Percentiles rank a stretch among this genome's conserved stretches.
Conservation (phyloP, 805 yeast genomes). For the Wickerhamiella allomyrinae region DNA sequence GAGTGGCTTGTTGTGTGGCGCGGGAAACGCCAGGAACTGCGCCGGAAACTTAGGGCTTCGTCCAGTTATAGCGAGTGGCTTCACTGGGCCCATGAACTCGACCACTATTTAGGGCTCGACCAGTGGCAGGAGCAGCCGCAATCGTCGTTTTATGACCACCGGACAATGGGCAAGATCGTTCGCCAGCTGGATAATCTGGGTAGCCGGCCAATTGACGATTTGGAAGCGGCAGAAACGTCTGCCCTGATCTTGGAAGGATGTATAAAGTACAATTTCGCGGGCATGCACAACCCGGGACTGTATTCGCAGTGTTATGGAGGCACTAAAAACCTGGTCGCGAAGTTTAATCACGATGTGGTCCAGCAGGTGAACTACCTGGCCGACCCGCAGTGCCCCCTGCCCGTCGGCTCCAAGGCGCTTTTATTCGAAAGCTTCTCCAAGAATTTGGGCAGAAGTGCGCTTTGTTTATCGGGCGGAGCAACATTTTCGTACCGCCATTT, state of each 20-base stretch:
- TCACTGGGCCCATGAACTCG: conserved; percentile 41
- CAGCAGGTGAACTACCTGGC: conserved; percentile 33
- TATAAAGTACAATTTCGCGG: conserved; percentile 60
- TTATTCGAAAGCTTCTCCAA: conserved; percentile 45
- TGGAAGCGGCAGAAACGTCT: conserved; percentile 29
- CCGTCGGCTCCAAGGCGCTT: conserved; percentile 30
- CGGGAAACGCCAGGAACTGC: conserved; percentile 38
- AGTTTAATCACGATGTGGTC: conserved; percentile 40
- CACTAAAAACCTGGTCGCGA: conserved; percentile 45
- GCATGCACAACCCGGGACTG: conserved; percentile 55
- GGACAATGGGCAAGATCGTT: conserved; percentile 38
- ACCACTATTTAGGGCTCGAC: conserved; percentile 42
- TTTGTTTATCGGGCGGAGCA: conserved; percentile 69
- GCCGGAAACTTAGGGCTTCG: conserved; percentile 37
- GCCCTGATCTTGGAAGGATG: conserved; percentile 49
- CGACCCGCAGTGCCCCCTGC: conserved; percentile 23
- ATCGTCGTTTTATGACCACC: conserved; percentile 56
- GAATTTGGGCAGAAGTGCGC: conserved; percentile 58
- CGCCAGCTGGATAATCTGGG: conserved; percentile 27
- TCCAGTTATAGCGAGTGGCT: conserved; percentile 48
- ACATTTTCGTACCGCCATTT: conserved; percentile 65
- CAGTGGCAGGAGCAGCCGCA: conserved; percentile 48
- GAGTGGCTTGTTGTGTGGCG: conserved; percentile 49
- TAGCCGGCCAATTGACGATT: background rate
- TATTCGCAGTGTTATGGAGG: conserved; percentile 68